Evolutionary conservation across 805 yeast species (phyloP).

Genomic region (Pichia cabralensis): DNA sequence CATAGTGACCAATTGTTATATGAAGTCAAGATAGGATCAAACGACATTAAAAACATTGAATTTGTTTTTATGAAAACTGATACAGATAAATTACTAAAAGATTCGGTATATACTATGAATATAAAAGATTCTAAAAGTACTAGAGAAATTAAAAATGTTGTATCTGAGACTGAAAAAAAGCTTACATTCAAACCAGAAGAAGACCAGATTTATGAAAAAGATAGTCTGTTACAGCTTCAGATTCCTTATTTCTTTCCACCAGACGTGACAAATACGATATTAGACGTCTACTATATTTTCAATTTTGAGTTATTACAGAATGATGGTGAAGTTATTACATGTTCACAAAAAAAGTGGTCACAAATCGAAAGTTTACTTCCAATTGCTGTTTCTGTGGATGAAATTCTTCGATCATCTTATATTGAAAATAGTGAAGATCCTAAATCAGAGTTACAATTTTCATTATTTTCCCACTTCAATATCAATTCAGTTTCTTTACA

Average conservation of each 20-base stretch:
- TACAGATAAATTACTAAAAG: conserved; percentile 18
- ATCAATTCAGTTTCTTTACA: conserved; percentile 46
- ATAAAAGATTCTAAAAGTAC: conserved; percentile 2
- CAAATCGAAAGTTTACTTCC: conserved; percentile 44
- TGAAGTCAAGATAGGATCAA: conserved; percentile 15
- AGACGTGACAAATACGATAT: conserved; percentile 23
- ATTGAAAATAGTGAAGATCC: neutral
- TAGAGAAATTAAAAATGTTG: conserved; percentile 9
- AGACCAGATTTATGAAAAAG: conserved; percentile 1
- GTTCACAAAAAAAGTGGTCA: conserved; percentile 12
- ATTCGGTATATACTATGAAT: conserved; percentile 10
- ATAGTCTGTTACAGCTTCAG: conserved; percentile 9
- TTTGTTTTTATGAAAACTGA: conserved; percentile 21
- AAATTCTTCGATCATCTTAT: conserved; percentile 48
- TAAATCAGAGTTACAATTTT: neutral
- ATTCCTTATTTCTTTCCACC: conserved; percentile 28
- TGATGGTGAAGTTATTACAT: conserved; percentile 8
- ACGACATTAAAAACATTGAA: conserved; percentile 9
- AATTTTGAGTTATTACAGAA: conserved; percentile 8
- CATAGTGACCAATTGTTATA: conserved; percentile 21
- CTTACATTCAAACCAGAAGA: conserved; percentile 12
- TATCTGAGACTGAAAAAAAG: conserved; percentile 9
- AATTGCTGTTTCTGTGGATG: conserved; percentile 72
- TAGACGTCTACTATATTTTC: conserved; percentile 16
- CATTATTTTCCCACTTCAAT: conserved; percentile 56